Conservation (phyloP, 768 basidiomycete species). For the Podaxis rugospora region DNA sequence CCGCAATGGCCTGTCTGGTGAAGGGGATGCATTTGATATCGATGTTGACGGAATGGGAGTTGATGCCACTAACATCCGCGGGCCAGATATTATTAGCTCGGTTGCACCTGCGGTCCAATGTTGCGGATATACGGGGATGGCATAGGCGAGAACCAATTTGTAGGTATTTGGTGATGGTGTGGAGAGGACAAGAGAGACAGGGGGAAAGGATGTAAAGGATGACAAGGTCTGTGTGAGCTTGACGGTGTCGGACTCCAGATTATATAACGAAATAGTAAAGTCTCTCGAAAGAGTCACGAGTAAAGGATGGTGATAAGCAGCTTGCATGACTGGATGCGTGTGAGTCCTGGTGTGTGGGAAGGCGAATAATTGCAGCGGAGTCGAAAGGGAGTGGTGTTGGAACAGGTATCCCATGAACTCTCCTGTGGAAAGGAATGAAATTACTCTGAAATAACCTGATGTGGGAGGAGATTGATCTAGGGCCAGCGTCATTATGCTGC, state of each 20-base stretch:
- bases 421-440: constrained; percentile 62
- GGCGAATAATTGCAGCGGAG: constrained; percentile 38
- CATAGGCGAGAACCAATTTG: constrained; percentile 72
- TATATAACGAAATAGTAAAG: constrained; percentile 71
- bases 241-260: constrained; percentile 50
- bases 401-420: constrained; percentile 60
- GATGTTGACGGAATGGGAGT: constrained; percentile 13
- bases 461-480: constrained; percentile 69
- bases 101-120: constrained; percentile 81
- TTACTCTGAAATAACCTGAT: constrained; percentile 41
- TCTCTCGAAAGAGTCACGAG: constrained; percentile 65
- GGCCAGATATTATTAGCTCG: constrained; percentile 62
- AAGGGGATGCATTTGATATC: constrained; percentile 16
- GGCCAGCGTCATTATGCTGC: constrained; percentile 58
- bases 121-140: constrained; percentile 72
- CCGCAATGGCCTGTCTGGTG: constrained; percentile 20
- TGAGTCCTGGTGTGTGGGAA: constrained; percentile 45
- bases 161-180: constrained; percentile 52
- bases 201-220: constrained; percentile 77
- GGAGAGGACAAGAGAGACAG: constrained; percentile 77
- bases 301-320: constrained; percentile 75
- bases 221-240: constrained; percentile 62
- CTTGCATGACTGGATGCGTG: constrained; percentile 49
- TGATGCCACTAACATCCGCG: constrained; percentile 6
- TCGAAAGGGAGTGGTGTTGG: constrained; percentile 38